These are phyloP conservation scores for Penicillium paneum DNA, from an alignment of 2,329 filamentous ascomycete genomes.

Conservation along the genomic window DNA sequence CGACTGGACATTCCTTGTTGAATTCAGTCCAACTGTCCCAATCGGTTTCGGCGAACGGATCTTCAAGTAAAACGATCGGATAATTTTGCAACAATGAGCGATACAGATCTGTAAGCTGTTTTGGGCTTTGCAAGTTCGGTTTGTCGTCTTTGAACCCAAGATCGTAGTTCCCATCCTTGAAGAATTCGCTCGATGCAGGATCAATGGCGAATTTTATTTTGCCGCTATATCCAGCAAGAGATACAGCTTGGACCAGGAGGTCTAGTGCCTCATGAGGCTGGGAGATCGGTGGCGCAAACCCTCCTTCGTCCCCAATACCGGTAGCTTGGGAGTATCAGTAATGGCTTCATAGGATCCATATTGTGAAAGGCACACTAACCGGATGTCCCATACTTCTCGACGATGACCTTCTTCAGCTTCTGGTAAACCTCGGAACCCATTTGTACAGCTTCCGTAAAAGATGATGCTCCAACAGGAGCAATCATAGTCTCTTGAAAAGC, in stretches of 20 bases:
- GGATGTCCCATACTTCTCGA: constrained; percentile 28
- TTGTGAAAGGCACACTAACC: constrained; percentile 13
- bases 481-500: constrained; percentile 49
- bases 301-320: constrained; percentile 39
- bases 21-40: constrained; percentile 40
- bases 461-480: constrained; percentile 10
- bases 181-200: constrained; percentile 43
- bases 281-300: constrained; percentile 38
- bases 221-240: constrained; percentile 27
- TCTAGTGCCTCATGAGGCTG: constrained; percentile 35
- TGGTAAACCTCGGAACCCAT: constrained; percentile 37
- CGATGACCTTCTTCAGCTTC: constrained; percentile 29
- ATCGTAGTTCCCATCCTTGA: constrained; percentile 34
- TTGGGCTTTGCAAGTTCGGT: constrained; percentile 19
- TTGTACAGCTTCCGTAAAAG: constrained; percentile 19
- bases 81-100: constrained; percentile 33
- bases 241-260: constrained; percentile 30
- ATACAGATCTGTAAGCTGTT: constrained; percentile 33
- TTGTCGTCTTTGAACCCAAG: constrained; percentile 38
- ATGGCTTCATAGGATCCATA: no score
- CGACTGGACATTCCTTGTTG: constrained; percentile 31
- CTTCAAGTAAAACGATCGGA: constrained; percentile 41
- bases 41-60: constrained; percentile 44
- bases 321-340: constrained; percentile 12
- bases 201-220: constrained; percentile 43